These are phyloP conservation scores for Moringa oleifera DNA, from an alignment of 345 rosid genomes.

Conservation along the genomic window DNA sequence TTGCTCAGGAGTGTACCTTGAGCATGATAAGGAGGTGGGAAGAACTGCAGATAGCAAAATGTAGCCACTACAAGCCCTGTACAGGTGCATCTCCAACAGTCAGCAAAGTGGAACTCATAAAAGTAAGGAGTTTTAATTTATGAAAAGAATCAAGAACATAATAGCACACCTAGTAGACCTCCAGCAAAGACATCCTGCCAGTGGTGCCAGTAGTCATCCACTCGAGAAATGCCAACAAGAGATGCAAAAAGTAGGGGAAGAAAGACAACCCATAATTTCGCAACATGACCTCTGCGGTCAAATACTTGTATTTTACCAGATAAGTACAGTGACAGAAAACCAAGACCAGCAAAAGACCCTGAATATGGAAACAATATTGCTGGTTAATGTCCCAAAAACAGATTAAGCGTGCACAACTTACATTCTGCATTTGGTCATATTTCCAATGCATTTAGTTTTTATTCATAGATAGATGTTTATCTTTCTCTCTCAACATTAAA, in stretches of 20 bases:
- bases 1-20: constrained; percentile 30
- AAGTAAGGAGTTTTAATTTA: background rate
- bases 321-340: constrained; percentile 52
- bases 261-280: constrained; percentile 58
- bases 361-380: constrained; percentile 8
- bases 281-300: constrained; percentile 66
- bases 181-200: constrained; percentile 89
- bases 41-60: constrained; percentile 73
- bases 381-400: background rate
- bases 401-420: background rate
- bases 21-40: constrained; percentile 58
- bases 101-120: background rate
- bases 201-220: constrained; percentile 88
- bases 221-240: constrained; percentile 71
- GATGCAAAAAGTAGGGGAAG: constrained; percentile 63
- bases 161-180: constrained; percentile 53
- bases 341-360: constrained; percentile 76
- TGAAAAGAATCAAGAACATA: background rate
- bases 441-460: background rate
- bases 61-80: constrained; percentile 53
- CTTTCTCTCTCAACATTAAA: constrained; percentile 1
- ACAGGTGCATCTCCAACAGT: constrained; percentile 7
- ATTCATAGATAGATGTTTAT: background rate
- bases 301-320: constrained; percentile 67
- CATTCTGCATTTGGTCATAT: background rate